A percentile compares a stretch with the other conserved stretches of the same genome.
phyloP scores from a whole-genome alignment of 768 basidiomycete species.

The Russula foetens region DNA sequence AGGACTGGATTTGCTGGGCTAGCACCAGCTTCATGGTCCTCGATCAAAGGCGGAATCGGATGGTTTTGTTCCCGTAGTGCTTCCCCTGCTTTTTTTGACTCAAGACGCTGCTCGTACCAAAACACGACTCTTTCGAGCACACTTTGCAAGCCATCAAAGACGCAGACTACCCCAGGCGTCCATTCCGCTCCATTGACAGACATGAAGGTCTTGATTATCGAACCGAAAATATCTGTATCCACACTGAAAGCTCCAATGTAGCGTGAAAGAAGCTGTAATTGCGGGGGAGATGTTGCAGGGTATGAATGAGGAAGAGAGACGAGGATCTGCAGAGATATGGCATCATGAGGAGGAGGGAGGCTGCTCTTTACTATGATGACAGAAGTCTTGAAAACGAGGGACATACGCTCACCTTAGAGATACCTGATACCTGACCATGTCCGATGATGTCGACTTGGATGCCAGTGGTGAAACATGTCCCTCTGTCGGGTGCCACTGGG shows the following conservation, averaged over 20 bases:
- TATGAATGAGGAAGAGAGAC: slow-evolving; percentile 45
- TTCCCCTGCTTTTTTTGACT: slow-evolving; percentile 45
- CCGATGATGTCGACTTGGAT: slow-evolving; percentile 19
- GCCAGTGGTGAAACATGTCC: slow-evolving; percentile 3
- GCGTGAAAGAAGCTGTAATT: slow-evolving; percentile 75
- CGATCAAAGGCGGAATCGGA: neutral
- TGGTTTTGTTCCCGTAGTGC: slow-evolving; percentile 44
- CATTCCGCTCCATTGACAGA: slow-evolving; percentile 74
- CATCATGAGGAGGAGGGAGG: slow-evolving; percentile 44
- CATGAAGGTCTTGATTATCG: slow-evolving; percentile 72
- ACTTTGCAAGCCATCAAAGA: slow-evolving; percentile 81
- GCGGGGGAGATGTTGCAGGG: slow-evolving; percentile 62
- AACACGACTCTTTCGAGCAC: slow-evolving; percentile 54
- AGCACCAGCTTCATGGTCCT: neutral
- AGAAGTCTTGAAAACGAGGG: neutral
- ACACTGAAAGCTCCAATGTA: slow-evolving; percentile 78
- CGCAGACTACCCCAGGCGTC: slow-evolving; percentile 62
- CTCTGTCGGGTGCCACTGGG: slow-evolving; percentile 39
- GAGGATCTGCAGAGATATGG: slow-evolving; percentile 29
- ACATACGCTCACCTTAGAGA: slow-evolving; percentile 46
- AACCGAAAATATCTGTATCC: slow-evolving; percentile 66
- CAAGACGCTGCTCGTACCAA: slow-evolving; percentile 69
- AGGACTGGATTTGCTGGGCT: neutral
- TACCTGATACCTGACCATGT: slow-evolving; percentile 56
- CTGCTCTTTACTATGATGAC: slow-evolving; percentile 19